These are phyloP conservation scores for Xylaria castorea DNA, from an alignment of 495 filamentous ascomycete genomes.

Conservation along the genomic window DNA sequence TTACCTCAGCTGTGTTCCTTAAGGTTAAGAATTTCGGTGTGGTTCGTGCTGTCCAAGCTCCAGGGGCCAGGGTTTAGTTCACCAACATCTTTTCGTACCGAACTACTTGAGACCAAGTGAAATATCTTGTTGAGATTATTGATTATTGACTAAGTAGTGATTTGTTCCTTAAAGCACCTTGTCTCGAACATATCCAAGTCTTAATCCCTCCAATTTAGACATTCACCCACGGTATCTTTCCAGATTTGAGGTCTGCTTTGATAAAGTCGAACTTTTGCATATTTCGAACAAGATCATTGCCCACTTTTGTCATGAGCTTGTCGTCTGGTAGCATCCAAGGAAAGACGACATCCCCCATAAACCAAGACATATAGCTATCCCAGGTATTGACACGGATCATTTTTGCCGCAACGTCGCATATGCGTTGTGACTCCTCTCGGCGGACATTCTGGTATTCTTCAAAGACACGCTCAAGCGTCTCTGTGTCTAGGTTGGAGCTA, in stretches of 20 bases:
- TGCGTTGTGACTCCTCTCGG: neutral
- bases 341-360: slow-evolving; percentile 10
- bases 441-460: slow-evolving; percentile 27
- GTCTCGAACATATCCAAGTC: neutral
- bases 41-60: neutral
- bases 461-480: slow-evolving; percentile 25
- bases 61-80: neutral
- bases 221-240: slow-evolving; percentile 17
- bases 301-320: neutral
- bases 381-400: slow-evolving; percentile 27
- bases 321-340: slow-evolving; percentile 10
- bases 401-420: slow-evolving; percentile 5
- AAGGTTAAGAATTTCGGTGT: neutral
- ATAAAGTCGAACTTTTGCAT: slow-evolving; percentile 22
- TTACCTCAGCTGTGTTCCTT: neutral
- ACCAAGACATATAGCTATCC: slow-evolving; percentile 15
- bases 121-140: neutral
- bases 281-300: neutral
- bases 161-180: neutral
- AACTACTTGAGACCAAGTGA: neutral
- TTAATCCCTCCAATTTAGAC: neutral
- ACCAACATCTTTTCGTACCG: neutral
- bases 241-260: slow-evolving; percentile 5
- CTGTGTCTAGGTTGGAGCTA: neutral
- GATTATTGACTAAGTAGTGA: neutral